Conservation (phyloP, 2,329 filamentous ascomycete genomes). For the Claviceps spartinae region DNA sequence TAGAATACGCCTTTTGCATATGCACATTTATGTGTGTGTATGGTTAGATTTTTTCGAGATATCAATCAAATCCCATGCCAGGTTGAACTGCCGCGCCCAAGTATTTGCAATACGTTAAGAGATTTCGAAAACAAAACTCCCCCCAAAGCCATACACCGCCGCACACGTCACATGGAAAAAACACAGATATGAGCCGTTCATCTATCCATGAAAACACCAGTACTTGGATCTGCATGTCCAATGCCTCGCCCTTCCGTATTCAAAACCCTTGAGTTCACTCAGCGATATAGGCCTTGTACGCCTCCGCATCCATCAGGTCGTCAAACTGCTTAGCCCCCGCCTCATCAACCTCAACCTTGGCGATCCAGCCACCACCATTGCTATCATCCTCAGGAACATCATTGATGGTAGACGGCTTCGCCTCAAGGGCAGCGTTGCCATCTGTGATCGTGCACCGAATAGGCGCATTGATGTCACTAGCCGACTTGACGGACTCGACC, state of each 20-base stretch:
- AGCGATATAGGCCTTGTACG: slow-evolving; percentile 61
- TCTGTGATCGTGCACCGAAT: slow-evolving; percentile 63
- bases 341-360: slow-evolving; percentile 67
- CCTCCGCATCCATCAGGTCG: slow-evolving; percentile 59
- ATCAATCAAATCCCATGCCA: neutral
- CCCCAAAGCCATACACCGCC: neutral
- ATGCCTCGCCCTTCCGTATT: too few relatives aligned
- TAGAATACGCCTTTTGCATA: too few relatives aligned
- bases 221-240: too few relatives aligned
- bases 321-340: slow-evolving; percentile 54
- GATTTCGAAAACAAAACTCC: neutral
- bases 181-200: too few relatives aligned
- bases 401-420: slow-evolving; percentile 81
- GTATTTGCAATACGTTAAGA: neutral
- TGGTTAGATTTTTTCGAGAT: too few relatives aligned
- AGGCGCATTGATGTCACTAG: slow-evolving; percentile 92
- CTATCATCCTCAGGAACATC: slow-evolving; percentile 69
- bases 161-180: too few relatives aligned
- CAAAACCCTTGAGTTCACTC: neutral
- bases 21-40: too few relatives aligned
- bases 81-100: slow-evolving; percentile 6
- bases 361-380: slow-evolving; percentile 78
- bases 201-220: too few relatives aligned
- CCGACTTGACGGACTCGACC: slow-evolving; percentile 96
- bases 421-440: slow-evolving; percentile 62